A percentile compares a stretch with the other conserved stretches of the same genome.
phyloP scores from a whole-genome alignment of 176 grass and related monocot genomes.

The Rhipidocladum racemiflorum region DNA sequence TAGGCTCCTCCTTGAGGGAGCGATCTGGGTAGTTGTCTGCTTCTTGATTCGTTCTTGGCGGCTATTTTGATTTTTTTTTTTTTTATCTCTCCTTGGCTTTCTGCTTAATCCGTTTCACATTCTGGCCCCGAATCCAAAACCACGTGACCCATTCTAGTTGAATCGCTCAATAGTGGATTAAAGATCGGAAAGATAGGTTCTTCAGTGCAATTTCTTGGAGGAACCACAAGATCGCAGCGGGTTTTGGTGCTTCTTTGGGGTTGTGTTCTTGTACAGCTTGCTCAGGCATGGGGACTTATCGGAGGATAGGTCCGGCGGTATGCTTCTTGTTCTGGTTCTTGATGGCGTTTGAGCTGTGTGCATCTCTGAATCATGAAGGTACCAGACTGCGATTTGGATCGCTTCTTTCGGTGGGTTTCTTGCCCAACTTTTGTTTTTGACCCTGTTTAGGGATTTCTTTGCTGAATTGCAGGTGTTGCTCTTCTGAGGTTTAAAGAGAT shows the following conservation, averaged over 20 bases:
- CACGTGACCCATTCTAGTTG: not conserved
- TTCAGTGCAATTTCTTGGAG: not conserved
- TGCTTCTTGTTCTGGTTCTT: conserved; percentile 47
- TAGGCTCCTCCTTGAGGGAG: not conserved
- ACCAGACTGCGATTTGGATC: not conserved
- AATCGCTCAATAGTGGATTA: not conserved
- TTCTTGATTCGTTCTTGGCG: conserved; percentile 37
- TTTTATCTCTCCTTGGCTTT: not conserved
- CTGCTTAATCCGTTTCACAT: conserved; percentile 15
- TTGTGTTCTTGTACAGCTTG: conserved; percentile 7
- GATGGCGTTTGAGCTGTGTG: conserved; percentile 38
- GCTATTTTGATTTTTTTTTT: not conserved
- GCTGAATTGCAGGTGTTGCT: conserved; percentile 45
- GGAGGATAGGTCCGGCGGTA: conserved; percentile 27
- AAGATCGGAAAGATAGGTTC: conserved; percentile 16
- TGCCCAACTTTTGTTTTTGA: conserved; percentile 3
- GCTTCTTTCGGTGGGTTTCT: not conserved
- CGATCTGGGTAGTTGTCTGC: not conserved
- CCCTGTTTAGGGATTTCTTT: conserved; percentile 16
- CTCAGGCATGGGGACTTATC: conserved; percentile 21
- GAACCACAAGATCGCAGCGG: not conserved
- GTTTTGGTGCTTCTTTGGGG: conserved; percentile 16
- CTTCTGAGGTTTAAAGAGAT: conserved; percentile 50
- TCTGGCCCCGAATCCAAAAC: not conserved
- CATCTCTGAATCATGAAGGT: conserved; percentile 69